Conservation (phyloP, 148 eudicot genomes). For the Rhododendron mucronatum region DNA sequence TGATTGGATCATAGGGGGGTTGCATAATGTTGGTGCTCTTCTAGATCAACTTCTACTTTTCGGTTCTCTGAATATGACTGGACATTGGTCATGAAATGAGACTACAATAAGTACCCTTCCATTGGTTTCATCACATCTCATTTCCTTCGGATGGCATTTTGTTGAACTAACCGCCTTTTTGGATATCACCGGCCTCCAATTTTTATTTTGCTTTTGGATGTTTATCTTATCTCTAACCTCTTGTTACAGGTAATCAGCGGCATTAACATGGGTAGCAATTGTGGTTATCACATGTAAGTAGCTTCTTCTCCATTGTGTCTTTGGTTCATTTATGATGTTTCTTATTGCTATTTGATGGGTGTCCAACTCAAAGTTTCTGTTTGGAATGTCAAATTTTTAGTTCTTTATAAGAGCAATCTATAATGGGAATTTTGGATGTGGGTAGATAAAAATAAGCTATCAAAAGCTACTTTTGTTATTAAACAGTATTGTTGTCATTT, state of each 20-base stretch:
- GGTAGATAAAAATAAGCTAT: neutral
- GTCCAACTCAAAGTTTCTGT: neutral
- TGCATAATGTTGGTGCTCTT: neutral
- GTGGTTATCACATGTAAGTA: slow-evolving; percentile 91
- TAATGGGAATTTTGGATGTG: neutral
- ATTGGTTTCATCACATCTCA: neutral
- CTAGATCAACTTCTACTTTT: slow-evolving; percentile 5
- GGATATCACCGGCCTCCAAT: neutral
- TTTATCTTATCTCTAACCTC: neutral
- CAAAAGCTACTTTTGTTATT: neutral
- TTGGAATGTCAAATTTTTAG: neutral
- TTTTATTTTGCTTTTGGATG: neutral
- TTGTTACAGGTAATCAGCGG: slow-evolving; percentile 85
- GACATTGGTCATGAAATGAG: neutral
- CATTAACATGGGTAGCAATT: slow-evolving; percentile 95
- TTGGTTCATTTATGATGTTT: neutral
- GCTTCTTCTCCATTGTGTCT: neutral
- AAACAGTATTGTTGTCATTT: neutral
- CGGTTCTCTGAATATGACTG: neutral
- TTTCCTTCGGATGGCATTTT: neutral
- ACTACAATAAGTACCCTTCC: neutral
- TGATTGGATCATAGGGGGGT: neutral
- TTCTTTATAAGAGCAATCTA: neutral
- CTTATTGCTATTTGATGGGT: neutral
- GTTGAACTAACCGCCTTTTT: neutral